Conservation (phyloP, 2,329 filamentous ascomycete genomes). For the Penicillium sp. region DNA sequence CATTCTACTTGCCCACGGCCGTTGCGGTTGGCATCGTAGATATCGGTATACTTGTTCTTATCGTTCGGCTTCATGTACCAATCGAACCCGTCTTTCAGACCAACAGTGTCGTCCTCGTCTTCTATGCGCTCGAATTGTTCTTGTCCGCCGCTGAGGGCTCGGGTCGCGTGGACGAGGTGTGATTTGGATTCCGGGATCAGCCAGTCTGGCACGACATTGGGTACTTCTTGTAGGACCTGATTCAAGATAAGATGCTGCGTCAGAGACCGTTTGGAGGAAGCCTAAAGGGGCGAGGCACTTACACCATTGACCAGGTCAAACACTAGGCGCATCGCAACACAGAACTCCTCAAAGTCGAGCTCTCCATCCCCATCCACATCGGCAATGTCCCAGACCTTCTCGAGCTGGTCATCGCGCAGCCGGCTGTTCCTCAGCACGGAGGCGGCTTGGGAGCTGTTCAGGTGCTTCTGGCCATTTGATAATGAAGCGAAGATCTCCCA, state of each 20-base stretch:
- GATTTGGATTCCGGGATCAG: slow-evolving; percentile 94
- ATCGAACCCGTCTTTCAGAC: slow-evolving; percentile 94
- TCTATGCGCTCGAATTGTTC: slow-evolving; percentile 83
- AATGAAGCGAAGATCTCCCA: slow-evolving; percentile 78
- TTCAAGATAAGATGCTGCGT: slow-evolving; percentile 7
- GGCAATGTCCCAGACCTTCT: slow-evolving; percentile 94
- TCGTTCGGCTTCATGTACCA: slow-evolving; percentile 98
- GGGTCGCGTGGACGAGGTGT: slow-evolving; percentile 80
- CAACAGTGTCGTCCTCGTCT: slow-evolving; percentile 74
- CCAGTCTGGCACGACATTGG: slow-evolving; percentile 84
- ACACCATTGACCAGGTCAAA: slow-evolving; percentile 97
- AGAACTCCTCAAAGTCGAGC: slow-evolving; percentile 99
- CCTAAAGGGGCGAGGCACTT: slow-evolving; percentile 36
- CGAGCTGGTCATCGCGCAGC: slow-evolving; percentile 79
- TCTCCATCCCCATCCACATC: slow-evolving; percentile 98
- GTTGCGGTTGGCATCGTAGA: slow-evolving; percentile 90
- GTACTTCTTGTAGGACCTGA: slow-evolving; percentile 90
- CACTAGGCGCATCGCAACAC: slow-evolving; percentile 96
- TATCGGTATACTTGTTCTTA: slow-evolving; percentile 93
- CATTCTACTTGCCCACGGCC: slow-evolving; percentile 80
- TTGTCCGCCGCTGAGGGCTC: slow-evolving; percentile 76
- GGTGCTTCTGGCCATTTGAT: slow-evolving; percentile 62
- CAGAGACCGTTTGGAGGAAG: slow-evolving; percentile 3
- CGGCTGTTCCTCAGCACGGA: slow-evolving; percentile 73
- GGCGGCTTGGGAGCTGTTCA: slow-evolving; percentile 70